Evolutionary conservation across 352 stramenopile species (phyloP), one percentile per base, ranked within the genome.

Genomic region (Labyrinthula sp.): DNA sequence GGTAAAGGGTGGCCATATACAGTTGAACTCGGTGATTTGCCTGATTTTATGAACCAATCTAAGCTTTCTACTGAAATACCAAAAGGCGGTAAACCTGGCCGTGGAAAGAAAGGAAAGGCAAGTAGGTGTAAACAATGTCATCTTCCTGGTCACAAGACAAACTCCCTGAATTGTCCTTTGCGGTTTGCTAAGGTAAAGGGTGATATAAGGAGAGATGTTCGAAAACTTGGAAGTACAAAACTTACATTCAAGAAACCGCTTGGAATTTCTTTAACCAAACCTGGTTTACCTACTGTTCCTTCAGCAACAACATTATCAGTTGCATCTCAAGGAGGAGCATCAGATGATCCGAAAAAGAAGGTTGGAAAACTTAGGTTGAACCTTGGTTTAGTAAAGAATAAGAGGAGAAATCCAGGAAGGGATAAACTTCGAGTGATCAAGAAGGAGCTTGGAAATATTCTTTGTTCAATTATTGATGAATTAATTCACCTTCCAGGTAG

Each of bases 221-320:
- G n/a, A n/a, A n/a, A n/a, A n/a, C n/a, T n/a, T n/a, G 36, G n/a
- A 52, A 52, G 10, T 25, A 55, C 7, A 30, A 52, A 20, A 35
- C 36, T 17, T 36, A 43, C 15, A 21, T 30, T 31, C 24, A 20
- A 22, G 43, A 35, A 0, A 30, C 10, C 8, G n/a, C 12, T 9
- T 18, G 40, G 0, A 50, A 50, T 31, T 17, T 52, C 4, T 34
- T 5, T 7, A 8, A 49, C 3, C 15, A 6, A 10, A 47, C 20
- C n/a, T n/a, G 14, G n/a, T 9, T 41, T 17, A 43, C 9, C 14
- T 23, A 48, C 10, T 3, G 8, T 5, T 1, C 2, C 12, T 10
- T 14, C 18, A 26, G 28, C 37, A 33, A 26, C 6, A 12, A 18
- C 14, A 47, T 38, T 18, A 47, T 12, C 30, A 21, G 6, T 33